Percentiles rank a stretch among this genome's conserved stretches.
Evolutionary conservation across 257 asterid species (phyloP).

Genomic region (Lycium barbarum): DNA sequence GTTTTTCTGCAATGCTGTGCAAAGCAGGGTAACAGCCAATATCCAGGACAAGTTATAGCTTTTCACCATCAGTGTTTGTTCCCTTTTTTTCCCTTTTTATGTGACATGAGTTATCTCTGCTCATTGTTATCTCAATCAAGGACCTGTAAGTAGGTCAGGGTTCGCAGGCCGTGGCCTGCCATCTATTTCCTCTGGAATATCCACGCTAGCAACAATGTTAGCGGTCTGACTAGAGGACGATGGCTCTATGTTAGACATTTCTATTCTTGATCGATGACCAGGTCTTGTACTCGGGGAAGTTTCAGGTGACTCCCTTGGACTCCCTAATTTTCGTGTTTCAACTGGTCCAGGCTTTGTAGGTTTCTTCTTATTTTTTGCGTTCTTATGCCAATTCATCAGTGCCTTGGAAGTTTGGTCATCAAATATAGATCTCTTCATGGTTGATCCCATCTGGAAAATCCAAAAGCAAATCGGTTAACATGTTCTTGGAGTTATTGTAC

Average conservation of each 20-base stretch:
- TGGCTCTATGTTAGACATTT: slow-evolving; percentile 19
- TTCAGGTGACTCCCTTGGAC: slow-evolving; percentile 46
- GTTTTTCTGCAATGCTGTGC: background rate
- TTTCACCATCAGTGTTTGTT: background rate
- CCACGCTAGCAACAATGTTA: slow-evolving; percentile 55
- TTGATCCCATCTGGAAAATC: slow-evolving; percentile 80
- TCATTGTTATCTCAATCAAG: slow-evolving; percentile 28
- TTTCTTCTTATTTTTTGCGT: slow-evolving; percentile 51
- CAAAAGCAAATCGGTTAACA: background rate
- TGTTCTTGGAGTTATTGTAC: background rate
- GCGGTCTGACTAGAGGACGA: slow-evolving; percentile 31
- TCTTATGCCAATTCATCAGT: slow-evolving; percentile 80
- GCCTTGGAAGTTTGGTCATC: slow-evolving; percentile 97
- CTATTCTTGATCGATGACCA: slow-evolving; percentile 28
- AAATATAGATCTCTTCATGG: slow-evolving; percentile 83
- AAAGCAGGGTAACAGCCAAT: background rate
- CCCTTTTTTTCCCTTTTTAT: background rate
- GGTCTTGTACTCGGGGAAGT: slow-evolving; percentile 31
- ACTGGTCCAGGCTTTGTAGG: slow-evolving; percentile 10
- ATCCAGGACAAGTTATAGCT: background rate
- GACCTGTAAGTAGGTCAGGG: slow-evolving; percentile 46
- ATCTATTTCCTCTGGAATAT: slow-evolving; percentile 41
- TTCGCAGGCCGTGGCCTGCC: background rate
- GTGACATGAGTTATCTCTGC: slow-evolving; percentile 16
- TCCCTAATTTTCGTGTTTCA: slow-evolving; percentile 49